Evolutionary conservation across 108 stramenopile genomes (phyloP), one percentile per base, ranked within the genome.

Genomic region (Nitzschia sp.): DNA sequence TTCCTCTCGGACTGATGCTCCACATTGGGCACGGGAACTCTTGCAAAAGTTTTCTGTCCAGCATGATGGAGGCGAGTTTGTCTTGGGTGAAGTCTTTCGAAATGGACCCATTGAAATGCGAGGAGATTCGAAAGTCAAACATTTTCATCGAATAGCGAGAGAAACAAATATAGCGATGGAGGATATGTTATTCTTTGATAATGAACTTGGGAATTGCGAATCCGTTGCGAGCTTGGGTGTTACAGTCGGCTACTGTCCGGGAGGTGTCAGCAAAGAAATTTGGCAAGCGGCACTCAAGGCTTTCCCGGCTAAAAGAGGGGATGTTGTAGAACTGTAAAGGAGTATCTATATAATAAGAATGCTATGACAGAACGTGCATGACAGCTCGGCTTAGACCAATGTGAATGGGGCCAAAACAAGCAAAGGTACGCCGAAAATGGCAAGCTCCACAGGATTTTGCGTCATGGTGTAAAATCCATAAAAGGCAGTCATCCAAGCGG

Each of bases 171-270:
- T 93, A 17, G 31, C 74, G 0, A 85, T 81, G 53, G 78, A 80
- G 35, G 81, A 91, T 28, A 95, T 92, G 85, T 36, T 85, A 3
- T 95, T 95, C 71, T 93, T 95, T 71, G 94, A 95, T 67, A 91
- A 95, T 68, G 90, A 92, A 70, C 48, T 50, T 38, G 83, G 82
- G 35, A 94, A 94, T 58, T 88, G 89, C 53, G 59, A 63, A 34
- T 63, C 76, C 23, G 81, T 94, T 1, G 72, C 83, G 16, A 52
- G 45, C 11, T 64, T 94, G 9, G 90, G 90, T 8, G 93, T 94
- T 0, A 87, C 84, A 27, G 85, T 83, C 11, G 85, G 68, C 25
- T 82, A 85, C 66, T 82, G 81, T 32, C 89, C 87, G 3, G 59
- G 85, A 34, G 86, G 89, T n/a, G 80, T 90, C 56, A 78, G 74